Base-by-base conservation (phyloP, 352 stramenopile species). In the Pythium brachiatum region DNA sequence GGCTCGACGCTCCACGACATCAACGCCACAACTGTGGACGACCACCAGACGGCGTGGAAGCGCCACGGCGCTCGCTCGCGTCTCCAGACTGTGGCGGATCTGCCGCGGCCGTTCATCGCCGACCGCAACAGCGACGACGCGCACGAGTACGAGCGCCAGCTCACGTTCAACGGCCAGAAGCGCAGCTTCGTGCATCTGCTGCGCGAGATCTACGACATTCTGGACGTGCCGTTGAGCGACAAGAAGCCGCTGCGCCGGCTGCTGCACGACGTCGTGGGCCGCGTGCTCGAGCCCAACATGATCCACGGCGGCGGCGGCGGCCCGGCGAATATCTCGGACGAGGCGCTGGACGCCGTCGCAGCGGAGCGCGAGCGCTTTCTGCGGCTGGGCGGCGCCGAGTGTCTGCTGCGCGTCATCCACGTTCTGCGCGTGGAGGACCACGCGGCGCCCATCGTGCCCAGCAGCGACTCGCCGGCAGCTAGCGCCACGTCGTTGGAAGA, bases 251-350 rank as follows among this genome's bases (percentile, higher is more conserved):
- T 92, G 62, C 82, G 79, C 2, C 65, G 78, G 20, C 46, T 92
- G 43, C 66, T 92, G 57, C 82, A 89, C 68, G 80, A 92, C 58
- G 71, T 92, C 21, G 73, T 90, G 57, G 77, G 90, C 72, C 69
- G 82, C 36, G 69, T 92, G 50, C 65, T 90, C 43, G 82, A 92
- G 68, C 82, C 82, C 11, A 83, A 78, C 57, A 75, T 82, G 39
- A 62, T 84, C 26, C 75, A 90, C 59, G 64, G 63, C 15, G 31
- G 62, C 12, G 48, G 55, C 26, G 64, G 56, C 21, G 51, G 61
- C 26, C 23, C 23, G 11, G 46, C 43, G 1, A 55, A 65, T 9
- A 27, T 60, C 0, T 57, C 69, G 7, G 74, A 79, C 46, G 62
- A 46, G 0, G 76, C 76, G 48, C 44, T 65, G 21, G 52, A 71